Evolutionary conservation across 1,284 basidiomycete species (phyloP).

Genomic region (Cerioporus squamosus): DNA sequence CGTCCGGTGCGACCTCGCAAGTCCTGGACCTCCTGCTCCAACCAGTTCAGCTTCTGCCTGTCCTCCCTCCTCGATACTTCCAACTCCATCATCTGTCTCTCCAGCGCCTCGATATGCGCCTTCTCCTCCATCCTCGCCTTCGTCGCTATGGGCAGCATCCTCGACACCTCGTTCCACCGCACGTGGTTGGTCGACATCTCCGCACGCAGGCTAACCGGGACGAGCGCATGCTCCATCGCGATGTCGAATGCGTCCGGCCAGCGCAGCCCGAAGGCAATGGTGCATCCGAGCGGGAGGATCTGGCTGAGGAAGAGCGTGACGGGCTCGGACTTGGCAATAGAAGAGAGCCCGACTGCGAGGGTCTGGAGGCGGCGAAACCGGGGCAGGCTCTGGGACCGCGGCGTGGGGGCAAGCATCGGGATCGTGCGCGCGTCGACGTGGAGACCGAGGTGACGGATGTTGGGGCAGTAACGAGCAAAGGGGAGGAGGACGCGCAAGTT

Average conservation of each 20-base stretch:
- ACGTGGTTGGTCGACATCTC: slow-evolving; percentile 25
- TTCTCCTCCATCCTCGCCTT: slow-evolving; percentile 38
- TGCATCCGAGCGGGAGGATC: slow-evolving; percentile 46
- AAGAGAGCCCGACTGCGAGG: slow-evolving; percentile 56
- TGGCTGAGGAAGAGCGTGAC: slow-evolving; percentile 58
- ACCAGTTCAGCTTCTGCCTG: slow-evolving; percentile 38
- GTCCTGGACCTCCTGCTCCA: slow-evolving; percentile 55
- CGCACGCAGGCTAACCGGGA: slow-evolving; percentile 28
- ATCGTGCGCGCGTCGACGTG: slow-evolving; percentile 47
- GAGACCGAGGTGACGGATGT: slow-evolving; percentile 53
- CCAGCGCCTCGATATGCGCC: slow-evolving; percentile 42
- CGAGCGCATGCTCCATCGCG: slow-evolving; percentile 31
- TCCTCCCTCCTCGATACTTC: slow-evolving; percentile 49
- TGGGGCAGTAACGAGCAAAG: slow-evolving; percentile 56
- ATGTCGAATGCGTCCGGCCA: slow-evolving; percentile 37
- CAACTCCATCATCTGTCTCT: slow-evolving; percentile 48
- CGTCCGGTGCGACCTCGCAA: slow-evolving; percentile 29
- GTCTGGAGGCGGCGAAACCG: slow-evolving; percentile 45
- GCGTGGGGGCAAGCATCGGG: slow-evolving; percentile 13
- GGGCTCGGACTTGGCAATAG: slow-evolving; percentile 41
- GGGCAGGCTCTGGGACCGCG: background rate
- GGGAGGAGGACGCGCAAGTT: slow-evolving; percentile 52
- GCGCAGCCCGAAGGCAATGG: slow-evolving; percentile 42
- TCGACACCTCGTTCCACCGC: slow-evolving; percentile 31
- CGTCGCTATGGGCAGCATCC: slow-evolving; percentile 31